A percentile compares a stretch with the other conserved stretches of the same genome.
These are phyloP conservation scores for Fusarium sp. DNA, from an alignment of 2,329 filamentous ascomycete genomes.

Conservation along the genomic window DNA sequence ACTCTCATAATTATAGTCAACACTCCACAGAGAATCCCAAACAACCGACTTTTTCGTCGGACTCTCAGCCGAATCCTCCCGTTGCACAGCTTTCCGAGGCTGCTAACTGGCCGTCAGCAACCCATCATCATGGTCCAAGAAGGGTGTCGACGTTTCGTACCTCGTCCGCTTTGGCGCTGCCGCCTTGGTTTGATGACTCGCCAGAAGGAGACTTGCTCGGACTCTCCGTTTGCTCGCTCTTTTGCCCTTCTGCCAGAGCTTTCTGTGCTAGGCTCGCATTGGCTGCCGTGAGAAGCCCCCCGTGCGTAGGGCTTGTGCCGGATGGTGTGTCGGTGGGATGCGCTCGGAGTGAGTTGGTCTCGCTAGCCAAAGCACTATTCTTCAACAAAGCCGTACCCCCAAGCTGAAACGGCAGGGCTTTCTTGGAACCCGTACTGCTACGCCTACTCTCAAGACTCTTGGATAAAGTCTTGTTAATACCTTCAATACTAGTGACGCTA, in stretches of 20 bases:
- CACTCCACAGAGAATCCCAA: conserved; percentile 70
- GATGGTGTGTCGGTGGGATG: conserved; percentile 54
- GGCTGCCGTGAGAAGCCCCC: conserved; percentile 38
- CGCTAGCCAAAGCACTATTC: conserved; percentile 63
- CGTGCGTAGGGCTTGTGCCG: conserved; percentile 53
- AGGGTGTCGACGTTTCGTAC: conserved; percentile 65
- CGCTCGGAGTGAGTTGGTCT: conserved; percentile 67
- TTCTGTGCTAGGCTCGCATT: conserved; percentile 33
- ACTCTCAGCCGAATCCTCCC: conserved; percentile 52
- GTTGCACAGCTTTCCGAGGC: conserved; percentile 45
- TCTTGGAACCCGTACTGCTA: conserved; percentile 86
- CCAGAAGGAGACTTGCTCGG: conserved; percentile 38
- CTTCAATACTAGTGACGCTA: conserved; percentile 69
- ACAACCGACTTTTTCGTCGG: conserved; percentile 63
- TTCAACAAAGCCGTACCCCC: conserved; percentile 54
- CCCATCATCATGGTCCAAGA: conserved; percentile 58
- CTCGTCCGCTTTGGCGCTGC: conserved; percentile 51
- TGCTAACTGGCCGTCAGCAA: conserved; percentile 46
- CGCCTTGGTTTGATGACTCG: conserved; percentile 38
- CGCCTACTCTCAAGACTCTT: conserved; percentile 92
- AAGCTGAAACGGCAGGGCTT: conserved; percentile 68
- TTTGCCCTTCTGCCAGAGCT: conserved; percentile 17
- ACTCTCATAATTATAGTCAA: conserved; percentile 66
- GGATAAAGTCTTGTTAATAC: conserved; percentile 79
- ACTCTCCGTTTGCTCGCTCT: conserved; percentile 29